Conservation (phyloP, 306 rosid species). For the Rosa rugosa region DNA sequence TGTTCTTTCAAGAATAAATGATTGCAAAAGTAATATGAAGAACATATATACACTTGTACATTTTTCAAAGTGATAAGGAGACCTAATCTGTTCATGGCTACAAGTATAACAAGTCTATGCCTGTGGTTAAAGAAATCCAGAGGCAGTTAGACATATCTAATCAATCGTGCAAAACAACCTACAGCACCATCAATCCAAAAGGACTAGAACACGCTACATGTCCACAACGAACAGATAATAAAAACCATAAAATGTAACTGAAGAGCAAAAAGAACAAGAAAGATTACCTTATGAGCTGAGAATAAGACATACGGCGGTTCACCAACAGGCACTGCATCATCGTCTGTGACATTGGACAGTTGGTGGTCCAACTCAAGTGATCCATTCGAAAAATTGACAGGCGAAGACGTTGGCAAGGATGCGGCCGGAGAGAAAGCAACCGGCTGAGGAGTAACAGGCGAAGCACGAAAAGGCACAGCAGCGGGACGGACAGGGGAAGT, state of each 20-base stretch:
- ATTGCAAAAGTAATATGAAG: not conserved
- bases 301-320: slow-evolving; percentile 79
- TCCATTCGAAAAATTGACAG: slow-evolving; percentile 60
- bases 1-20: slow-evolving; percentile 13
- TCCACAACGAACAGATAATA: not conserved
- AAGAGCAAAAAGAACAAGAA: slow-evolving; percentile 18
- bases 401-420: slow-evolving; percentile 65
- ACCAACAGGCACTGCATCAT: slow-evolving; percentile 42
- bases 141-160: not conserved
- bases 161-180: not conserved
- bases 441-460: slow-evolving; percentile 95
- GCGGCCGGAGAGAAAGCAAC: slow-evolving; percentile 63
- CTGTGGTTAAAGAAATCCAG: not conserved
- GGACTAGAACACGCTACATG: not conserved
- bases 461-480: slow-evolving; percentile 87
- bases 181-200: not conserved
- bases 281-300: slow-evolving; percentile 80
- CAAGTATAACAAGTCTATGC: not conserved
- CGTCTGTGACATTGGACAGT: slow-evolving; percentile 49
- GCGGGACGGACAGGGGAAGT: slow-evolving; percentile 94
- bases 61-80: not conserved
- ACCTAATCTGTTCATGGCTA: not conserved
- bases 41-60: not conserved
- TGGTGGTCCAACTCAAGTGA: slow-evolving; percentile 54
- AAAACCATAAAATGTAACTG: slow-evolving; percentile 11